Evolutionary conservation across 106 monocot genomes (phyloP), one percentile per base, ranked within the genome.

Genomic region (Dioscorea alata): DNA sequence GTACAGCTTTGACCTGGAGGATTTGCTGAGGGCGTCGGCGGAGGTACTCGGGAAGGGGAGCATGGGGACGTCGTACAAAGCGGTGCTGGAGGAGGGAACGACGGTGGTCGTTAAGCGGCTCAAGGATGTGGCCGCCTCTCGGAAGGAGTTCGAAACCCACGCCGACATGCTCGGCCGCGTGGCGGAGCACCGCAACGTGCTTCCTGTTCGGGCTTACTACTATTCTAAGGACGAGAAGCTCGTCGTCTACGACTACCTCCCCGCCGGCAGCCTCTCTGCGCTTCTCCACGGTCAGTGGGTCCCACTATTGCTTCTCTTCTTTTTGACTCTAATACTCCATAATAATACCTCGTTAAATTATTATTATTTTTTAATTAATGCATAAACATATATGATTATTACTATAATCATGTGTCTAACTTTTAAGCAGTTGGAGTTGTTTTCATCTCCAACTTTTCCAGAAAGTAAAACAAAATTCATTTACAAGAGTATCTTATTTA

Each of bases 1-100:
- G 8, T 48, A 65, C 22, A 56, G 63, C 48, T 90, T 79, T 63
- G 74, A 75, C 23, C 49, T 91, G 48, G 82, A 84, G 61, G 84
- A 87, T 24, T 12, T 91, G 57, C 64, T 91, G 58, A 69, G 74
- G 61, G 85, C 85, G 23, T 84, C 95, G 20, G 88, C 88, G 25
- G 88, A 88, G 76, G 85, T 88, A 63, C 79, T 96, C 28, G 91
- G 95, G 33, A 96, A 96, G 83, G 95, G 95, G 33, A 86, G 81
- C 23, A 88, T 84, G 58, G 95, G 95, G 51, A 91, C 84, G 12
- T 48, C 91, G 33, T 96, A 88, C 75, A 95, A 88, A 79, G 95
- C 91, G 53, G 69, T 86, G 70, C 49, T 91, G 70, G 88, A 91
- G 71, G 74, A 23, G 31, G 95, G 91, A 52, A 17, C 50, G 48